Percentiles rank a stretch among this genome's conserved stretches.
Evolutionary conservation across 768 basidiomycete genomes (phyloP).

Genomic region (Hericium coralloides): DNA sequence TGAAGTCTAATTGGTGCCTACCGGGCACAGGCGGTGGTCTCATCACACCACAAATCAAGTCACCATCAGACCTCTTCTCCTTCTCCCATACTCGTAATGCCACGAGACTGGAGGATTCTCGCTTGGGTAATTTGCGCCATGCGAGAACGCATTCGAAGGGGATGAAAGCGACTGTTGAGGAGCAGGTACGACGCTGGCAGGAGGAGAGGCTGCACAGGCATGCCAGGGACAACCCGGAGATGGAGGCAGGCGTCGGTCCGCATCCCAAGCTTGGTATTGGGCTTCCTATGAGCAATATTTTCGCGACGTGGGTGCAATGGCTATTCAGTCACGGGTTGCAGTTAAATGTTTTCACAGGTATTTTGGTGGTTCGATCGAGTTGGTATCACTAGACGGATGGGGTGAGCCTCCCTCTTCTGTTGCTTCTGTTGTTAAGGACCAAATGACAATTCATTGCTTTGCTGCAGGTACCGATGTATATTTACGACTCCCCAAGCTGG

Average conservation of each 20-base stretch:
- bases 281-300: constrained; percentile 84
- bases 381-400: constrained; percentile 78
- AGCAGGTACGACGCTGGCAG: constrained; percentile 55
- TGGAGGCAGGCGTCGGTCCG: constrained; percentile 35
- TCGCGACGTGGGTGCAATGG: constrained; percentile 50
- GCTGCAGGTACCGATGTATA: constrained; percentile 72
- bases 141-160: constrained; percentile 53
- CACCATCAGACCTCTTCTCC: constrained; percentile 76
- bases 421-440: not conserved
- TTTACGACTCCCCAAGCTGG: constrained; percentile 71
- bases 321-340: constrained; percentile 3
- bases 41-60: constrained; percentile 39
- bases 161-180: constrained; percentile 69
- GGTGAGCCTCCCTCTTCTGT: constrained; percentile 38
- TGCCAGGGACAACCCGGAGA: constrained; percentile 28
- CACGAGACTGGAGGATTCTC: constrained; percentile 53
- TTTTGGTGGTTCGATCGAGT: constrained; percentile 73
- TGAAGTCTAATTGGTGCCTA: not conserved
- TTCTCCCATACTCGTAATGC: constrained; percentile 83
- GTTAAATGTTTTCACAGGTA: constrained; percentile 27
- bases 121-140: constrained; percentile 58
- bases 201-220: constrained; percentile 16
- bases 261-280: constrained; percentile 74
- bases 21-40: constrained; percentile 60
- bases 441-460: not conserved